Base-by-base conservation (phyloP, 352 stramenopile genomes). In the Thalassiosira hispida region DNA sequence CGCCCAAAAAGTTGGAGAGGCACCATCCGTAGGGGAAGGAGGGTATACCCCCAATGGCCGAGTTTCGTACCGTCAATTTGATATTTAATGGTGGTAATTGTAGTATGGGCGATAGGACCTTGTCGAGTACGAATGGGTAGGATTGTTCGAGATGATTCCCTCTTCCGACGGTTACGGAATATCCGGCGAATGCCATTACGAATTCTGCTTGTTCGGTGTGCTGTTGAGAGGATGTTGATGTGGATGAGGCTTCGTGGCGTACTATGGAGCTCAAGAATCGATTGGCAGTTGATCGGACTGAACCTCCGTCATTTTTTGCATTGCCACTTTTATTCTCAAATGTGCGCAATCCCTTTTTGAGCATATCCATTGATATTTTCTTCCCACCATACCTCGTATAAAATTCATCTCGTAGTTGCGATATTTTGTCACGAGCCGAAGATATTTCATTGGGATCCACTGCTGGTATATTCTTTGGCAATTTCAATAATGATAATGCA, bases 111-210 rank as follows among this genome's bases (percentile, higher is more conserved):
- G 79, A 31, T 4, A 92, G 44, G 14, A 92, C 62, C 18, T 59
- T 47, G 73, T 88, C 38, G 46, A 92, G 52, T 0, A 91, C 72
- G 72, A 92, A 90, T 11, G 87, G 87, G 70, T 85, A 94, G 0
- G 83, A 88, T 68, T 94, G 83, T 18, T 79, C 9, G 63, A 91
- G 89, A 31, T 83, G 57, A 77, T 93, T 94, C 12, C 89, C 89
- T 47, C 85, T 31, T 29, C 89, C 89, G 2, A 87, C 84, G 5
- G 89, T 93, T 1, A 94, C 89, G 25, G 79, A 90, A 60, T 94
- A 94, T 64, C 89, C 89, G 52, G 64, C 89, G 83, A 94, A 94
- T 7, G 86, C 77, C 62, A 93, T 75, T 1, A 77, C 47, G 57
- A 93, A 91, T 20, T 73, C 66, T 52, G 72, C 69, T 57, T 81